Percentiles rank a stretch among this genome's conserved stretches.
Conservation (phyloP, 495 filamentous ascomycete species). For the Geoglossum glabrum region DNA sequence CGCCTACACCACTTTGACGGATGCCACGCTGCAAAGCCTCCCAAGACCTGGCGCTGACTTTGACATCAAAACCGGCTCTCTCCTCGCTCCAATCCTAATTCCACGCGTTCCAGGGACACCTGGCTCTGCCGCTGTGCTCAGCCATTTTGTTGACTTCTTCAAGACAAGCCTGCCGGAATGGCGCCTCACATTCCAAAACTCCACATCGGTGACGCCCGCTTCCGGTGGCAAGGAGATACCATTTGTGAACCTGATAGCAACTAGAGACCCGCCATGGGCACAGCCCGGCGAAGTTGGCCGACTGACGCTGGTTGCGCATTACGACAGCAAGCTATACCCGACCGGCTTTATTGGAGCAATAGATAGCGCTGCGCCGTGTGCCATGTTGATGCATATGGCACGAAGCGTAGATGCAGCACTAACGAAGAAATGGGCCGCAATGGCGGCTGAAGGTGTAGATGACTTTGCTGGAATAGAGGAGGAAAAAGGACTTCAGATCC, state of each 20-base stretch:
- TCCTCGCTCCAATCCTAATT: slow-evolving; percentile 78
- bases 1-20: slow-evolving; percentile 57
- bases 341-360: slow-evolving; percentile 83
- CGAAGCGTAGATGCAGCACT: slow-evolving; percentile 59
- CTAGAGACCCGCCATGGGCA: slow-evolving; percentile 77
- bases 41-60: slow-evolving; percentile 59
- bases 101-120: slow-evolving; percentile 76
- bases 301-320: slow-evolving; percentile 81
- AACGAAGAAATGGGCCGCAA: slow-evolving; percentile 58
- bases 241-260: slow-evolving; percentile 71
- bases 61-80: slow-evolving; percentile 47
- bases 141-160: slow-evolving; percentile 75
- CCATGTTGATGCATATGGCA: slow-evolving; percentile 74
- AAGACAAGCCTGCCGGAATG: slow-evolving; percentile 49
- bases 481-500: slow-evolving; percentile 67
- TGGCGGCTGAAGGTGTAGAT: slow-evolving; percentile 35
- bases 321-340: slow-evolving; percentile 68
- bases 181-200: slow-evolving; percentile 70
- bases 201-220: slow-evolving; percentile 56
- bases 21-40: slow-evolving; percentile 43
- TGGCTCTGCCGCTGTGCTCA: slow-evolving; percentile 50
- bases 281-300: slow-evolving; percentile 50
- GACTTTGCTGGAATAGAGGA: slow-evolving; percentile 31
- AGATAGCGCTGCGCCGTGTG: slow-evolving; percentile 84
- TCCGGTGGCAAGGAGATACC: slow-evolving; percentile 48